These are phyloP conservation scores for Oryza brachyantha DNA, from an alignment of 176 grass and related monocot genomes.

Conservation along the genomic window DNA sequence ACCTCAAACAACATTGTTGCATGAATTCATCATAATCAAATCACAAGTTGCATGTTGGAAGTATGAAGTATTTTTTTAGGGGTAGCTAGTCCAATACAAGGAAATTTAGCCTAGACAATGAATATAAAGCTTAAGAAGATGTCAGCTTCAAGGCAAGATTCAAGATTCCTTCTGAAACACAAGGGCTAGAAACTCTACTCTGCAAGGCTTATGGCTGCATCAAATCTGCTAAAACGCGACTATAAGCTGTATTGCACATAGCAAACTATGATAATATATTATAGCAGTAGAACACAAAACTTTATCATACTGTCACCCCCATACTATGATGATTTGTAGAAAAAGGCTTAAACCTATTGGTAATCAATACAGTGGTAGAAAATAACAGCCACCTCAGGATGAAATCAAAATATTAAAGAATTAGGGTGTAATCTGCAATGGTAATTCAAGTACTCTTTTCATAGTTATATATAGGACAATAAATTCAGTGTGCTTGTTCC, in stretches of 20 bases:
- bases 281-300: background rate
- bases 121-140: background rate
- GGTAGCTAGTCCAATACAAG: background rate
- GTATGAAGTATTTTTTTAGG: background rate
- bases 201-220: background rate
- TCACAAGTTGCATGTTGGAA: background rate
- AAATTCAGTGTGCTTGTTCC: background rate
- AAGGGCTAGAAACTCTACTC: background rate
- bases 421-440: background rate
- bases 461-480: background rate
- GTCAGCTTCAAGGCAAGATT: background rate
- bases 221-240: background rate
- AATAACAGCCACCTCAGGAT: too few relatives aligned
- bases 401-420: background rate
- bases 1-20: background rate
- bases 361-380: background rate
- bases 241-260: background rate
- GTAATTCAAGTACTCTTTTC: background rate
- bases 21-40: background rate
- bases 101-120: background rate
- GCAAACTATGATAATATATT: background rate
- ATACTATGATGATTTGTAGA: background rate
- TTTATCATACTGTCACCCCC: background rate
- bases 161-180: background rate
- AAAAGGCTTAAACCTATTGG: background rate